A percentile compares a stretch with the other conserved stretches of the same genome.
These are phyloP conservation scores for Wallacemonas sp. DNA, from an alignment of 208 protist genomes.

Conservation along the genomic window DNA sequence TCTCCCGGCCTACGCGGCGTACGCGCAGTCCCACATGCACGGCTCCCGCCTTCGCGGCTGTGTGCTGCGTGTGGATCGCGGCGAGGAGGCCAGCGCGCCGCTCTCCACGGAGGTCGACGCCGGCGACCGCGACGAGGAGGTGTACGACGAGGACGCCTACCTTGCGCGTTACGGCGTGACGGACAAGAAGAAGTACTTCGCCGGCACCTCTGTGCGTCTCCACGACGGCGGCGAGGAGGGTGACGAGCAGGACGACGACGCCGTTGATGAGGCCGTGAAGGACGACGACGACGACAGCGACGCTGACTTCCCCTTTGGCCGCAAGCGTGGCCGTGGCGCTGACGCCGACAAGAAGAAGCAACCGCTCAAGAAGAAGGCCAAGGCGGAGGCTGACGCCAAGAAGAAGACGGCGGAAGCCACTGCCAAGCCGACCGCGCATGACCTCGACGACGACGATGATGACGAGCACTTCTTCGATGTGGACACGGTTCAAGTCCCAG, in stretches of 20 bases:
- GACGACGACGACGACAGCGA: constrained; percentile 26
- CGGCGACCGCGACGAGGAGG: constrained; percentile 44
- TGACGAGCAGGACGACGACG: constrained; percentile 41
- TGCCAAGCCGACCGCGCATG: constrained; percentile 15
- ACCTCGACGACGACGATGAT: constrained; percentile 48
- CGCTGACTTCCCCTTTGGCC: constrained; percentile 16
- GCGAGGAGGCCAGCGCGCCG: constrained; percentile 72
- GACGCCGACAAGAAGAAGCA: neutral
- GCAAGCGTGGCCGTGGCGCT: neutral
- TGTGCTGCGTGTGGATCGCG: constrained; percentile 84
- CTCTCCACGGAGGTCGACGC: constrained; percentile 47
- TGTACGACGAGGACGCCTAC: constrained; percentile 77
- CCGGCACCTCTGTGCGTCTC: constrained; percentile 81
- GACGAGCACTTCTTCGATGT: constrained; percentile 78
- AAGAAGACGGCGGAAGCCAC: constrained; percentile 12
- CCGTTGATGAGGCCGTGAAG: constrained; percentile 17
- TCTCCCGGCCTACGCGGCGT: constrained; percentile 79
- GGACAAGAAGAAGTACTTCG: constrained; percentile 82
- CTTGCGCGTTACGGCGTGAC: constrained; percentile 71
- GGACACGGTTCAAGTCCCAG: constrained; percentile 30
- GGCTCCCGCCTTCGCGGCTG: constrained; percentile 78
- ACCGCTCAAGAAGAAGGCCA: constrained; percentile 15
- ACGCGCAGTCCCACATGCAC: constrained; percentile 81
- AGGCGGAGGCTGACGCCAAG: constrained; percentile 11
- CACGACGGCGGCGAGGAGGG: too few relatives aligned